Evolutionary conservation across 2,329 filamentous ascomycete genomes (phyloP).

Genomic region (Cercospora sp.): DNA sequence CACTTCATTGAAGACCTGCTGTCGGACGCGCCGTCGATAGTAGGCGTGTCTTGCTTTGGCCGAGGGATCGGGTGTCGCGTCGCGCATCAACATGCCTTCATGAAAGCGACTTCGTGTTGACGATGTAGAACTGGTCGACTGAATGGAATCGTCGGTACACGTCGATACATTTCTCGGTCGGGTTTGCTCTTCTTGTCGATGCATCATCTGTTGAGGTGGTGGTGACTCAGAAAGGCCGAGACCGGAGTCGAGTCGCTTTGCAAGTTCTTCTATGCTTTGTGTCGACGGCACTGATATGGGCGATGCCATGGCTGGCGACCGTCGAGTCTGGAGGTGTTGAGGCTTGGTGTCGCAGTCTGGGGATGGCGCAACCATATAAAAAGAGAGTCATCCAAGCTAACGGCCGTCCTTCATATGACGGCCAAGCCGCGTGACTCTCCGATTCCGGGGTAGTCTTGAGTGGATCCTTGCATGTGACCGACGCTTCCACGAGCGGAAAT

Average conservation of each 20-base stretch:
- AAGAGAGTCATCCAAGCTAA: conserved; percentile 4
- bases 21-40: conserved; percentile 21
- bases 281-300: background rate
- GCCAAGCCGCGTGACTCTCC: conserved; percentile 7
- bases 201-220: background rate
- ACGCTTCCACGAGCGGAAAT: background rate
- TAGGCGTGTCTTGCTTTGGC: conserved; percentile 11
- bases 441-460: background rate
- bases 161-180: conserved; percentile 4
- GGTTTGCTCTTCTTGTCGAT: background rate
- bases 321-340: background rate
- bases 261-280: background rate
- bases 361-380: conserved; percentile 1
- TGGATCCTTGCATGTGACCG: conserved; percentile 6
- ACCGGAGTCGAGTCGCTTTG: conserved; percentile 10
- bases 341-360: background rate
- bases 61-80: conserved; percentile 10
- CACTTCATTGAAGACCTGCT: conserved; percentile 21
- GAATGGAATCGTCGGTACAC: conserved; percentile 12
- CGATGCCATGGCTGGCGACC: background rate
- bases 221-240: conserved; percentile 13
- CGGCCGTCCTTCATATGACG: background rate
- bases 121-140: conserved; percentile 9
- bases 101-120: conserved; percentile 6
- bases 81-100: conserved; percentile 15